A percentile compares a stretch with the other conserved stretches of the same genome.
Evolutionary conservation across 495 filamentous ascomycete species (phyloP).

Genomic region (Penicillium odoratum): DNA sequence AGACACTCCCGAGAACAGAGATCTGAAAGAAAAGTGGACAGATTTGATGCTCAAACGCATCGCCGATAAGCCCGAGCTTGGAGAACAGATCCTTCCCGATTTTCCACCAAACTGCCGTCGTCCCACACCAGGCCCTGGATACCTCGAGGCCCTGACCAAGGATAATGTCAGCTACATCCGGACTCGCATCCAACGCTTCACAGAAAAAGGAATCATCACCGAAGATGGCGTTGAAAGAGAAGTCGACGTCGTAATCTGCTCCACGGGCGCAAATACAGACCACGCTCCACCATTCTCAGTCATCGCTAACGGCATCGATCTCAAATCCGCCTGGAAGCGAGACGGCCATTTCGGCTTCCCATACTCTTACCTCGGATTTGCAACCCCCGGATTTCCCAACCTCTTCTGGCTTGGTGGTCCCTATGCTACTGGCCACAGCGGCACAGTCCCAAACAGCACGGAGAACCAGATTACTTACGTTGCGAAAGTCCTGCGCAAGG

Average conservation of each 20-base stretch:
- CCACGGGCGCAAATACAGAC: constrained; percentile 64
- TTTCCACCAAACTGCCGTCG: constrained; percentile 69
- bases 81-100: constrained; percentile 57
- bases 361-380: constrained; percentile 63
- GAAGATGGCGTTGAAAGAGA: constrained; percentile 49
- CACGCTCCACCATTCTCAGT: constrained; percentile 62
- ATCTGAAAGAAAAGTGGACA: constrained; percentile 50
- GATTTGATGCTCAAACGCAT: constrained; percentile 52
- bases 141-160: constrained; percentile 66
- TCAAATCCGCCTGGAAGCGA: constrained; percentile 51
- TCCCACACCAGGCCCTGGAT: constrained; percentile 69
- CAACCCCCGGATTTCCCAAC: constrained; percentile 66
- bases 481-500: constrained; percentile 63
- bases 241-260: constrained; percentile 64
- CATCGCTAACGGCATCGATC: constrained; percentile 48
- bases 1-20: constrained; percentile 51
- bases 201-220: constrained; percentile 55
- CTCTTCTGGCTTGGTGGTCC: constrained; percentile 55
- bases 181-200: constrained; percentile 57
- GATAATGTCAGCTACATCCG: constrained; percentile 63
- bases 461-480: constrained; percentile 62
- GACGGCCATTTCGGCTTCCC: constrained; percentile 57
- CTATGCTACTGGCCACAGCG: constrained; percentile 48
- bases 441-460: constrained; percentile 51
- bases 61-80: constrained; percentile 53